phyloP scores from a whole-genome alignment of 2,329 filamentous ascomycete species.

The Leptosphaerulina australis region DNA sequence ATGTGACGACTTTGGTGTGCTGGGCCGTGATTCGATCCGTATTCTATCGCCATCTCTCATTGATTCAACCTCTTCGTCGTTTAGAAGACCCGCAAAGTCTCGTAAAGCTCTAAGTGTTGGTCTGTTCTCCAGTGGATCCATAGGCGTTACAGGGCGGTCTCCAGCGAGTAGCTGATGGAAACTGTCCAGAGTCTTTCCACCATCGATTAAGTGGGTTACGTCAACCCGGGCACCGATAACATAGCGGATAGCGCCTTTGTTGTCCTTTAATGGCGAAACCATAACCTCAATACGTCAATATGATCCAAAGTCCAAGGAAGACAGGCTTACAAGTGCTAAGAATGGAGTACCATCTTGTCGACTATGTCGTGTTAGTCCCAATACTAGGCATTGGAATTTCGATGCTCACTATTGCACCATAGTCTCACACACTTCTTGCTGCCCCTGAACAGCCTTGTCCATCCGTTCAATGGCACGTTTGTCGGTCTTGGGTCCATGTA shows the following conservation, averaged over 20 bases:
- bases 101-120: conserved; percentile 29
- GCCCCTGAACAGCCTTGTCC: conserved; percentile 63
- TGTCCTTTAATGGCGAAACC: conserved; percentile 70
- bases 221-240: conserved; percentile 75
- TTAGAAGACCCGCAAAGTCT: conserved; percentile 40
- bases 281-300: conserved; percentile 49
- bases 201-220: conserved; percentile 69
- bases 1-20: conserved; percentile 58
- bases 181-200: conserved; percentile 67
- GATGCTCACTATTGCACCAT: conserved; percentile 69
- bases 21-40: conserved; percentile 60
- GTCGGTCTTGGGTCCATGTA: conserved; percentile 74
- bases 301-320: too few species aligned
- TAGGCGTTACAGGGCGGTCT: conserved; percentile 19
- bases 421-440: conserved; percentile 71
- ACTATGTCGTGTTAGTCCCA: conserved; percentile 39
- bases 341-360: conserved; percentile 73
- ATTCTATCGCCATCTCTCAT: conserved; percentile 68
- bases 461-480: conserved; percentile 65
- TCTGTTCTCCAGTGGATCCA: conserved; percentile 24
- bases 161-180: conserved; percentile 56
- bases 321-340: conserved; percentile 65
- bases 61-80: conserved; percentile 50
- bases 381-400: not conserved
- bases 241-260: conserved; percentile 67